Percentiles rank a stretch among this genome's conserved stretches.
Conservation (phyloP, 129 eudicot species). For the Centella asiatica region DNA sequence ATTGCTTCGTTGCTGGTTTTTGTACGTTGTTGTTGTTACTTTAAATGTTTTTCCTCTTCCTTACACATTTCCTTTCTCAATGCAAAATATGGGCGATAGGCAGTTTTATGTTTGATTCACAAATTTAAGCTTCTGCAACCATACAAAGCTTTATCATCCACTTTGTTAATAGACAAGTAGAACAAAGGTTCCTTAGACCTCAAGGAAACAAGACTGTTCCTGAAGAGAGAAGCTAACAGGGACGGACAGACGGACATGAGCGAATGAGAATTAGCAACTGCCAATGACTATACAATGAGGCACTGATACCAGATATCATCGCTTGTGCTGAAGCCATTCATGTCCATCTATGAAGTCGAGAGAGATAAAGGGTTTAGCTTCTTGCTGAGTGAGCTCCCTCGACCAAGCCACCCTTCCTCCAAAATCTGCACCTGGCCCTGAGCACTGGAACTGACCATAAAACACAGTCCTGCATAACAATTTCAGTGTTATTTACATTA, state of each 20-base stretch:
- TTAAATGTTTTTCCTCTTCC: too few relatives aligned
- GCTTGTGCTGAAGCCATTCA: conserved; percentile 32
- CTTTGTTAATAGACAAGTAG: too few relatives aligned
- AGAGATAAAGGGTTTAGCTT: conserved; percentile 52
- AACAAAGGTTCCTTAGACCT: too few relatives aligned
- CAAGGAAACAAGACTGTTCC: too few relatives aligned
- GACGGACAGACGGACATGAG: not conserved
- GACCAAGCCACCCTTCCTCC: conserved; percentile 56
- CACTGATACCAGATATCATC: not conserved
- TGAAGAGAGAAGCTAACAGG: too few relatives aligned
- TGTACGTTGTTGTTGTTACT: too few relatives aligned
- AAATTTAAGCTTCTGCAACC: too few relatives aligned
- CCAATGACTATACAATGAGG: not conserved
- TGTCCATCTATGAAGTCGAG: conserved; percentile 47
- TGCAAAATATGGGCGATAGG: too few relatives aligned
- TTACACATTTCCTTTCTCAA: too few relatives aligned
- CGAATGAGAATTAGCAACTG: not conserved
- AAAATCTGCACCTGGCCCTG: conserved; percentile 50
- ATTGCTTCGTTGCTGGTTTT: too few relatives aligned
- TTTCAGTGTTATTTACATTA: not conserved
- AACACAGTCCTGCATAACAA: conserved; percentile 50
- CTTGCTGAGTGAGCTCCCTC: conserved; percentile 42
- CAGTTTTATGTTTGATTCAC: too few relatives aligned
- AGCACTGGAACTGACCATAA: conserved; percentile 51
- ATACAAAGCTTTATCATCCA: too few relatives aligned